Percentiles rank a stretch among this genome's conserved stretches.
phyloP scores from a whole-genome alignment of 2,329 filamentous ascomycete genomes.

The Xylaria arbuscula region DNA sequence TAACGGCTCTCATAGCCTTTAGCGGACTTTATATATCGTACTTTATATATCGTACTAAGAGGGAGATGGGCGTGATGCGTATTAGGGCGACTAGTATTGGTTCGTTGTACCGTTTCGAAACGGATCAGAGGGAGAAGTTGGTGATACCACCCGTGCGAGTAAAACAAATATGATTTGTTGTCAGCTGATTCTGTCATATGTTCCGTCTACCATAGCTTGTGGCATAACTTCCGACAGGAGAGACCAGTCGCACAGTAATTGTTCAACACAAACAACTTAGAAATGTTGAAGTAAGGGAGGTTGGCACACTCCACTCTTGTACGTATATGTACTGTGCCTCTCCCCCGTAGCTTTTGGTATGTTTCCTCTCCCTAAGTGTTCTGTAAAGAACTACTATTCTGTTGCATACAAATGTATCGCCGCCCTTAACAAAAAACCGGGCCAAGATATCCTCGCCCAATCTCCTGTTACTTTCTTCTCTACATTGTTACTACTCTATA shows the following conservation, averaged over 20 bases:
- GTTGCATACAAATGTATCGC: too few species aligned
- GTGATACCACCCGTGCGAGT: constrained; percentile 3
- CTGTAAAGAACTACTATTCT: too few species aligned
- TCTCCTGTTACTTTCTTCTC: background rate
- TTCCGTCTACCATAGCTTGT: constrained; percentile 3
- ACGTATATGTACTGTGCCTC: too few species aligned
- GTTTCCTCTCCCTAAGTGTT: too few species aligned
- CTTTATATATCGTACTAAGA: background rate
- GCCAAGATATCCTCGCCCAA: background rate
- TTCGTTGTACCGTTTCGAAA: background rate
- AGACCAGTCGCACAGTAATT: constrained; percentile 21
- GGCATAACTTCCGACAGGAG: background rate
- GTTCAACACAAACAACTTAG: constrained; percentile 12
- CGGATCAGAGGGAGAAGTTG: background rate
- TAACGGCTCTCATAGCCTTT: too few species aligned
- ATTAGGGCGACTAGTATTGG: background rate
- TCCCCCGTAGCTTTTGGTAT: too few species aligned
- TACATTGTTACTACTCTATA: background rate
- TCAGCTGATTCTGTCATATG: constrained; percentile 4
- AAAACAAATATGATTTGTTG: background rate
- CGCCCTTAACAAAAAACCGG: constrained; percentile 2
- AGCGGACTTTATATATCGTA: background rate
- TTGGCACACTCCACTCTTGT: too few species aligned
- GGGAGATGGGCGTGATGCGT: background rate
- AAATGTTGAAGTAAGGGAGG: too few species aligned